Conservation (phyloP, 805 yeast genomes). For the Monosporozyma siamensis region DNA sequence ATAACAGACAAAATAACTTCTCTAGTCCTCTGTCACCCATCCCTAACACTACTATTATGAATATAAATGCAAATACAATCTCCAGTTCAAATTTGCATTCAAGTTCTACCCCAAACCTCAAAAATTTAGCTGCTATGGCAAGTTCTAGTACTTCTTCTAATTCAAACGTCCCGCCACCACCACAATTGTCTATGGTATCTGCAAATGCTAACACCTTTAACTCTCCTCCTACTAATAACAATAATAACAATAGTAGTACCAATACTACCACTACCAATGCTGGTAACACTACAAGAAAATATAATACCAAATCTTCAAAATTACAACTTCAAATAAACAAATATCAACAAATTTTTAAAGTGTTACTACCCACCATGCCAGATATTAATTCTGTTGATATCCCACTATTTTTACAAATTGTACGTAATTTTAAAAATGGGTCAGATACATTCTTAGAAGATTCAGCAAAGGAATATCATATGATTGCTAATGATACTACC, state of each 20-base stretch:
- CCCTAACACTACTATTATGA: neutral
- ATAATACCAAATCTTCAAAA: conserved; percentile 9
- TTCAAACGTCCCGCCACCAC: neutral
- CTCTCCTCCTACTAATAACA: neutral
- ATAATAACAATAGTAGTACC: neutral
- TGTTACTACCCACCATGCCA: conserved; percentile 22
- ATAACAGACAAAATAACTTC: neutral
- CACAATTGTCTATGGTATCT: neutral
- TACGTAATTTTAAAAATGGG: conserved; percentile 13
- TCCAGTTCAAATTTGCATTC: too few relatives aligned
- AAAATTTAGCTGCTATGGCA: too few relatives aligned
- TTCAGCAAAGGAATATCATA: conserved; percentile 17
- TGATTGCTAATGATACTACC: conserved; percentile 11
- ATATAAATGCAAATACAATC: neutral
- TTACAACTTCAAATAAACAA: conserved; percentile 15
- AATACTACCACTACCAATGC: neutral
- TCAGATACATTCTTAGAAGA: conserved; percentile 13
- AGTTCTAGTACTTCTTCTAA: neutral
- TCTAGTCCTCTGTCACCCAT: neutral
- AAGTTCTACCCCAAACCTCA: too few relatives aligned
- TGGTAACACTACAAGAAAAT: conserved; percentile 4
- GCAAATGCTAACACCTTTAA: neutral
- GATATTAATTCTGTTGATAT: conserved; percentile 21
- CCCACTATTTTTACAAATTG: conserved; percentile 21
- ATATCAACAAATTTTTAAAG: conserved; percentile 18